These are phyloP conservation scores for Delphinella strobiligena DNA, from an alignment of 2,329 filamentous ascomycete species.

Conservation along the genomic window DNA sequence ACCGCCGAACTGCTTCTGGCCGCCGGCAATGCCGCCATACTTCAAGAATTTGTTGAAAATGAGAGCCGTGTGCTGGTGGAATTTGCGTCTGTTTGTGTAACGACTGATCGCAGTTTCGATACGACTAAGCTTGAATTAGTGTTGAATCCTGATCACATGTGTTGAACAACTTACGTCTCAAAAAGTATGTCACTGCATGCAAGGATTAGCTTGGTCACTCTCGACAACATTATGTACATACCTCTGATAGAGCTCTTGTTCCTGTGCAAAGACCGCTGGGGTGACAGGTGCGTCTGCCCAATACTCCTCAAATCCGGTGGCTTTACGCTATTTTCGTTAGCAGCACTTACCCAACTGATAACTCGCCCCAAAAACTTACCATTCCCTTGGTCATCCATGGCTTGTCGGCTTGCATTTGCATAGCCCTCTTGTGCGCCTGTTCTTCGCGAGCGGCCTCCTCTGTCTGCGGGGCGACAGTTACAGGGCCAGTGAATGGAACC, in stretches of 20 bases:
- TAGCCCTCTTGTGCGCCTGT: conserved; percentile 6
- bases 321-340: conserved; percentile 16
- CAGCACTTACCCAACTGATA: too few relatives aligned
- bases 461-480: conserved; percentile 19
- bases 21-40: conserved; percentile 66
- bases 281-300: conserved; percentile 72
- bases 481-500: conserved; percentile 20
- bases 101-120: conserved; percentile 78
- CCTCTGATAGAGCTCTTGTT: conserved; percentile 56
- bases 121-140: conserved; percentile 42
- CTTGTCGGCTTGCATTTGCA: too few relatives aligned
- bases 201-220: too few relatives aligned
- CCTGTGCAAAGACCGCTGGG: conserved; percentile 52
- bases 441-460: conserved; percentile 9
- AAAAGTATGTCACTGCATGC: conserved; percentile 2
- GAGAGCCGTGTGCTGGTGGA: conserved; percentile 48
- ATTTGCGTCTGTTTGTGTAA: conserved; percentile 64
- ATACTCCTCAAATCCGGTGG: conserved; percentile 49
- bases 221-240: too few relatives aligned
- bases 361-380: too few relatives aligned
- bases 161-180: conserved; percentile 2
- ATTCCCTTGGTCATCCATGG: conserved; percentile 30
- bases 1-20: conserved; percentile 50
- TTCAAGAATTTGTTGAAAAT: conserved; percentile 72
- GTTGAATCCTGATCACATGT: not conserved